Evolutionary conservation across 2,329 filamentous ascomycete genomes (phyloP), one percentile per base, ranked within the genome.

Genomic region (Talaromyces verruculosus): DNA sequence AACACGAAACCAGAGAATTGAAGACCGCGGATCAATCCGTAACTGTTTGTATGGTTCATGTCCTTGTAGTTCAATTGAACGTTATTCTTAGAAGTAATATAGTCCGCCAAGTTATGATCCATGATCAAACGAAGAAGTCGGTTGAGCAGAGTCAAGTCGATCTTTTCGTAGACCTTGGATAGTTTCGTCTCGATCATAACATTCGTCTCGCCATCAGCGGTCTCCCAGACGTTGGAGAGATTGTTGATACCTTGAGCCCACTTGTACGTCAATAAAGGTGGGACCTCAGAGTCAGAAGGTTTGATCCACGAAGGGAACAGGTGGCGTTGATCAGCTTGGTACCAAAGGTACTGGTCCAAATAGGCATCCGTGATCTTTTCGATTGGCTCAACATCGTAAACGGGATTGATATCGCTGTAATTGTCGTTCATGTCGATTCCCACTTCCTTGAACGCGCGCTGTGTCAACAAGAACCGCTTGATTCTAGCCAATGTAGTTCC

Each of bases 341-440:
- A 99, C 95, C 96, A 99, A 10, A 99, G 85, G 74, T 99, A 99
- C 75, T 99, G 96, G 74, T 99, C 95, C 59, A 99, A 87, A 73
- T 99, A 99, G 2, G 95, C 96, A 79, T 99, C 95, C 45, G 94
- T 99, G 72, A 99, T 99, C 83, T 99, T 99, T 83, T 99, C 95
- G 67, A 99, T 97, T 0, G 95, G 95, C 80, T 99, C 96, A 67
- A 99, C 95, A 71, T 99, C 95, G 76, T 99, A 99, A 0, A 99
- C 95, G 0, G 95, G 96, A 75, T 99, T 99, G 83, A 99, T 99
- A 19, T 92, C 94, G 83, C 89, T 98, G 82, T 99, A 99, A 75
- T 99, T 99, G 81, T 99, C 95, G 78, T 99, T 99, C 95, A 99
- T 99, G 76, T 99, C 95, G 71, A 99, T 99, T 64, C 94, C 95